Conservation (phyloP, 2,329 filamentous ascomycete genomes). For the Dactylellina leptospora region DNA sequence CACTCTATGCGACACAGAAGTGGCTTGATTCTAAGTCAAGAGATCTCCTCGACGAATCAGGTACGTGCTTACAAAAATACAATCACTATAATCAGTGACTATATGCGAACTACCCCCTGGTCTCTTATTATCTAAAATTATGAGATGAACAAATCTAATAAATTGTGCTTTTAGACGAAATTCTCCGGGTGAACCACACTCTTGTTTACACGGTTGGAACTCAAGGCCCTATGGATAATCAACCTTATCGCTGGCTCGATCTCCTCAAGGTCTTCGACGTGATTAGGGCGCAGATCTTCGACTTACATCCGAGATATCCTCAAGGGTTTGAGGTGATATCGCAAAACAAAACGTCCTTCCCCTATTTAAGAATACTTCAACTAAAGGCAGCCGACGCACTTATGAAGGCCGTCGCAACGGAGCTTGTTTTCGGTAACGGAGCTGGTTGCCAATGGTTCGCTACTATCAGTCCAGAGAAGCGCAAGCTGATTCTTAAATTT, state of each 20-base stretch:
- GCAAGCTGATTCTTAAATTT: constrained; percentile 62
- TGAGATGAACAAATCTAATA: too few species aligned
- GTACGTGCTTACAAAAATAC: background rate
- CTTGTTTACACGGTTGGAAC: constrained; percentile 71
- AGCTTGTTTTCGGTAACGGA: constrained; percentile 62
- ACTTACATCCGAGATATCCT: constrained; percentile 59
- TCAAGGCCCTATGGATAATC: constrained; percentile 65
- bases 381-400: constrained; percentile 58
- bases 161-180: constrained; percentile 63
- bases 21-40: constrained; percentile 64
- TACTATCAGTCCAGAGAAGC: constrained; percentile 60
- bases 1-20: constrained; percentile 61
- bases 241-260: constrained; percentile 68
- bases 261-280: constrained; percentile 67
- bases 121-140: too few species aligned
- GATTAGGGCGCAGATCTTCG: constrained; percentile 58
- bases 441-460: constrained; percentile 59
- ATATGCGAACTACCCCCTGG: background rate
- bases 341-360: constrained; percentile 60
- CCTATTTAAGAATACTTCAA: constrained; percentile 64
- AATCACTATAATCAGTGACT: too few species aligned
- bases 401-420: constrained; percentile 59
- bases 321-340: constrained; percentile 63
- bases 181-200: constrained; percentile 70
- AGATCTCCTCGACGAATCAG: constrained; percentile 72